A percentile compares a stretch with the other conserved stretches of the same genome.
Evolutionary conservation across 495 filamentous ascomycete genomes (phyloP).

Genomic region (Hypoxylon lienhwacheense): DNA sequence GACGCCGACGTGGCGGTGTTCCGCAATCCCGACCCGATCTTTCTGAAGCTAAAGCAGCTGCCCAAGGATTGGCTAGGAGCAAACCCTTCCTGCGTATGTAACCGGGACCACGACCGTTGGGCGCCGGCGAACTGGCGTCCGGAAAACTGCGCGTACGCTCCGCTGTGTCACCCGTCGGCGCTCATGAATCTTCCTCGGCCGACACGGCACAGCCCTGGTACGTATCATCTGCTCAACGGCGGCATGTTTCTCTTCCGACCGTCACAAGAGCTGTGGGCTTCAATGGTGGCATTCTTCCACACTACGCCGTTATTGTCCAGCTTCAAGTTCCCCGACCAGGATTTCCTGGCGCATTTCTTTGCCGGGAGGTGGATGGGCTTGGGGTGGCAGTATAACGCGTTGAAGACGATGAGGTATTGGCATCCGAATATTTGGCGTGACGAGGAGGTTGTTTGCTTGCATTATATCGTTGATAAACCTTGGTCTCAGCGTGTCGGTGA

Average conservation of each 20-base stretch:
- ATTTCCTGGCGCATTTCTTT: conserved; percentile 55
- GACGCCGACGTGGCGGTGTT: conserved; percentile 57
- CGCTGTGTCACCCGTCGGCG: conserved; percentile 40
- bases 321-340: conserved; percentile 57
- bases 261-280: conserved; percentile 1
- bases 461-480: conserved; percentile 63
- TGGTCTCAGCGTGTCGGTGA: conserved; percentile 49
- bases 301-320: conserved; percentile 38
- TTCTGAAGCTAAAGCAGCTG: conserved; percentile 37
- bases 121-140: conserved; percentile 51
- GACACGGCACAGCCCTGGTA: conserved; percentile 30
- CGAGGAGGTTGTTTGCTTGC: conserved; percentile 50
- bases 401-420: conserved; percentile 57
- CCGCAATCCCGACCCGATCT: conserved; percentile 50
- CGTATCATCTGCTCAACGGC: conserved; percentile 7
- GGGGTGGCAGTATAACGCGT: conserved; percentile 56
- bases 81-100: conserved; percentile 57
- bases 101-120: conserved; percentile 51
- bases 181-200: conserved; percentile 31
- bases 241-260: conserved; percentile 15
- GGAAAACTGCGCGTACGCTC: conserved; percentile 55
- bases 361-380: conserved; percentile 45
- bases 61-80: conserved; percentile 49
- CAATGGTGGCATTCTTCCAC: conserved; percentile 35
- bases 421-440: conserved; percentile 58